Evolutionary conservation across 768 basidiomycete species (phyloP), one percentile per base, ranked within the genome.

Genomic region (Lactarius evosmus): DNA sequence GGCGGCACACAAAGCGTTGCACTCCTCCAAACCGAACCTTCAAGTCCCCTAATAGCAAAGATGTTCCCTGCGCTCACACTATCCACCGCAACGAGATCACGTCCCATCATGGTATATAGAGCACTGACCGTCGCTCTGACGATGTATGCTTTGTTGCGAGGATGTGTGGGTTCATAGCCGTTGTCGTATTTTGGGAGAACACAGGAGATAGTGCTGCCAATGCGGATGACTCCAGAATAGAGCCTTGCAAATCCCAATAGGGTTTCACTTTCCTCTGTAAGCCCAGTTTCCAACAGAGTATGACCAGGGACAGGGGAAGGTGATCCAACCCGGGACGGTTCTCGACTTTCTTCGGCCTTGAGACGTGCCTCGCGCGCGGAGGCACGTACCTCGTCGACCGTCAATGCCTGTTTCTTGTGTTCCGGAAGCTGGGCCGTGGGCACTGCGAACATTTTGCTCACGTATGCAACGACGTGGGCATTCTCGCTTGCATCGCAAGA

Each of bases 401-500:
- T 92, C 53, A 92, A 70, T 19, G 82, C 78, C 69, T 80, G 87
- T 71, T 85, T 85, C 75, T 91, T 93, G 74, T 90, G 87, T 72
- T 95, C 91, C 0, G 96, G 96, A 27, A 99, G 77, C 54, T 95
- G 89, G 60, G 83, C 83, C 25, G 74, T 76, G n/a, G 85, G 76
- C 0, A 98, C 88, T 1, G 95, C 94, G 71, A 98, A 98, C 96
- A 98, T 99, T 75, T 98, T 99, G 81, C 93, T 96, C 53, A 98
- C 90, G 74, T 95, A 97, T 7, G 88, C 96, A 17, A 87, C 84
- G 14, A 94, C 79, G 61, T 76, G 84, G 0, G 88, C 86, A 7
- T 80, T 79, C 1, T 82, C 67, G 1, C 70, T 78, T 2, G 83
- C 80, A 58, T 85, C 84, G 49, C 94, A 91, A 0, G 82, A 73